Evolutionary conservation across 2,329 filamentous ascomycete species (phyloP).

Genomic region (Aspergillus sp.): DNA sequence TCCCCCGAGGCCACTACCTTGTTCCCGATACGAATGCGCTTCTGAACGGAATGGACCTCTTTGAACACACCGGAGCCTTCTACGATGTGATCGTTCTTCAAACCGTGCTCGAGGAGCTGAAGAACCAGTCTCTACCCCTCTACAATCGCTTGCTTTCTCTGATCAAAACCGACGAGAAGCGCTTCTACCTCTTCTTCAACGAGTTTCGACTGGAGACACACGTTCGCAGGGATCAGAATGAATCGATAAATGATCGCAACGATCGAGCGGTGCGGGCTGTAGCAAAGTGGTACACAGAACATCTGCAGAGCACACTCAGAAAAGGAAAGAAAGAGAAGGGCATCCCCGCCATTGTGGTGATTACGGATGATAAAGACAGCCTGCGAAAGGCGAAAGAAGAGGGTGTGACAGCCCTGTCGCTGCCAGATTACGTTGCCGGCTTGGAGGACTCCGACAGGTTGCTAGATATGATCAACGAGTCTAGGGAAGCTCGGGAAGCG

Average conservation of each 20-base stretch:
- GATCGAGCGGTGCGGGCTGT: conserved; percentile 86
- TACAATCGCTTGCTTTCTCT: conserved; percentile 91
- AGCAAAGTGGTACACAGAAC: conserved; percentile 85
- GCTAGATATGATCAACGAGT: conserved; percentile 88
- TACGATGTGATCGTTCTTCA: conserved; percentile 97
- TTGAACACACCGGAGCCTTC: conserved; percentile 87
- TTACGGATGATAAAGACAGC: conserved; percentile 90
- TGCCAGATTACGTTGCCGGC: conserved; percentile 76
- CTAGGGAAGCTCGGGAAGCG: conserved; percentile 65
- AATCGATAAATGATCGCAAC: conserved; percentile 95
- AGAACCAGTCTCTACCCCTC: conserved; percentile 87
- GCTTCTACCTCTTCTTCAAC: conserved; percentile 99
- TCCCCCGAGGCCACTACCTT: conserved; percentile 86
- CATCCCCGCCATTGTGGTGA: conserved; percentile 80
- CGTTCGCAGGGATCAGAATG: conserved; percentile 69
- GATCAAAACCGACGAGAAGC: conserved; percentile 93
- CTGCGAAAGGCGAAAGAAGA: conserved; percentile 77
- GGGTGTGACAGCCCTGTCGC: conserved; percentile 63
- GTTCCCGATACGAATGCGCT: conserved; percentile 96
- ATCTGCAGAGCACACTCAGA: conserved; percentile 65
- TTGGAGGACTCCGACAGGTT: conserved; percentile 81
- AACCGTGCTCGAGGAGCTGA: conserved; percentile 92
- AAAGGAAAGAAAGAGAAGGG: conserved; percentile 53
- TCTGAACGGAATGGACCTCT: conserved; percentile 93
- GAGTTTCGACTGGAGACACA: conserved; percentile 94